Base-by-base conservation (phyloP, 768 basidiomycete genomes). In the Leccinum sublutescens region DNA sequence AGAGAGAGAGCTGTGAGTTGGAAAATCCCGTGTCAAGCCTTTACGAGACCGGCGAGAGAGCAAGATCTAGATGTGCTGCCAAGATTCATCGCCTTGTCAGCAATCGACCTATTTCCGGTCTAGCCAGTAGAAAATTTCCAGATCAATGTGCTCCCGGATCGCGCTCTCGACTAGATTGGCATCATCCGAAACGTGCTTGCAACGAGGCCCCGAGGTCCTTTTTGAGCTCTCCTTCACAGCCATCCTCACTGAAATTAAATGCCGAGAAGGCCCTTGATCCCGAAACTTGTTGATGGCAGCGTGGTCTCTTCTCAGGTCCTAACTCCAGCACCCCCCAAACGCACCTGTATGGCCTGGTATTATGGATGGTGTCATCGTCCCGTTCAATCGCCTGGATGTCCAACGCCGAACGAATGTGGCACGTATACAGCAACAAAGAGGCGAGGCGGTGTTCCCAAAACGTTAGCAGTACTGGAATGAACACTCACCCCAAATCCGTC, bases 61-160 rank as follows among this genome's bases (percentile, higher is more conserved):
- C 7, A 48, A 66, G 72, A 70, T 71, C 64, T 52, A 63, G 68
- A 66, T 64, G 34, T 15, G 33, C 12, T 38, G 33, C 33, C 36
- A 38, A 62, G 67, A 60, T 63, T 40, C 54, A 64, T 52, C 52
- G 63, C 58, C 45, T 59, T 52, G 55, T 36, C 29, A 52, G 36
- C 51, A 57, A 59, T 57, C 59, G 64, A 59, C 64, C 62, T 72
- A 74, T 74, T 73, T 74, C 71, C 71, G 71, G 61, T 34, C 43
- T 27, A 23, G 52, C 64, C 56, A 66, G 57, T 59, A 52, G 51
- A 57, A 53, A 57, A 17, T 47, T 56, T 54, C 53, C 49, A 63
- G 61, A 60, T 70, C 53, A 34, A 49, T 43, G 21, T 21, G 12
- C 52, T 48, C 36, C 50, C 23, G 67, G 58, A 66, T 68, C 66